Conservation (phyloP, 2,329 filamentous ascomycete genomes). For the Nemania sp. region DNA sequence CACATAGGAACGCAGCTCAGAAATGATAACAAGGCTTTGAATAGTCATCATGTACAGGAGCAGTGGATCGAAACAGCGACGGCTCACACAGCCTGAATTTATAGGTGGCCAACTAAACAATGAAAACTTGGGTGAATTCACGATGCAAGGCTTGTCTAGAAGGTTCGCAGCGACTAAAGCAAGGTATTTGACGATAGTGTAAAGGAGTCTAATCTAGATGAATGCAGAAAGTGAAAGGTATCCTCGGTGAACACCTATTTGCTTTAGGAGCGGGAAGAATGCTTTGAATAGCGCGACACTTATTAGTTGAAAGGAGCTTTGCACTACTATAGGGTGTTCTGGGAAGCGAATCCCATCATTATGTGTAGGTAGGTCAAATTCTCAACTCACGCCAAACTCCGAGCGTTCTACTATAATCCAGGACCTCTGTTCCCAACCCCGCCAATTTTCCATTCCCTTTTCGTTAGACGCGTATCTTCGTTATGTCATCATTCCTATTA, state of each 20-base stretch:
- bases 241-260: neutral
- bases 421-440: neutral
- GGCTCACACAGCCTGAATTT: neutral
- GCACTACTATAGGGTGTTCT: neutral
- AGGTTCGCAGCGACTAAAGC: neutral
- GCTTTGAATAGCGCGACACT: too few relatives aligned
- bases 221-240: neutral
- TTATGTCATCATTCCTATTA: neutral
- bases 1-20: neutral
- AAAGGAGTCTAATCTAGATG: neutral
- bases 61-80: too few relatives aligned
- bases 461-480: conserved; percentile 2
- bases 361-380: too few relatives aligned
- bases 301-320: neutral
- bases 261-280: too few relatives aligned
- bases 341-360: neutral
- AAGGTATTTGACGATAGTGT: neutral
- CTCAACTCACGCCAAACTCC: conserved; percentile 13
- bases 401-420: neutral
- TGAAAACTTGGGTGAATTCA: neutral
- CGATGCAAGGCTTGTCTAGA: neutral
- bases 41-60: too few relatives aligned
- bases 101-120: neutral
- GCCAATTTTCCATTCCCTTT: neutral
- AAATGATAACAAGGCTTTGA: neutral